Evolutionary conservation across 2,329 filamentous ascomycete species (phyloP).

Genomic region (Pyrenophora teres): DNA sequence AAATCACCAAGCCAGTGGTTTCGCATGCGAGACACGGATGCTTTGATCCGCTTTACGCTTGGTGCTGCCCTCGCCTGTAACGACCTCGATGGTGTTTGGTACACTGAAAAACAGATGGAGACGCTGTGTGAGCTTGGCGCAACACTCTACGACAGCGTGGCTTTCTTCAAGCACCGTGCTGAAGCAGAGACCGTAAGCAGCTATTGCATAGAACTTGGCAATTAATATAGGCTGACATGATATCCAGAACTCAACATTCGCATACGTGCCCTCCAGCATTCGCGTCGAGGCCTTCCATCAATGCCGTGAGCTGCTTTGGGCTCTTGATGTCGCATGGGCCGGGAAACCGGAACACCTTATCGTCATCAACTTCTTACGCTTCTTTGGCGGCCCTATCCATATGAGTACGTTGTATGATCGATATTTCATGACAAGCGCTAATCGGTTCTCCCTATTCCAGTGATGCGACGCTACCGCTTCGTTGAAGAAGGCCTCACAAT

Average conservation of each 20-base stretch:
- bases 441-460: neutral
- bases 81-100: constrained; percentile 29
- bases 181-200: constrained; percentile 37
- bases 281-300: constrained; percentile 28
- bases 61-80: constrained; percentile 41
- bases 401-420: neutral
- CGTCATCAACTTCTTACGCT: constrained; percentile 5
- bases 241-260: constrained; percentile 38
- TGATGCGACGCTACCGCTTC: constrained; percentile 14
- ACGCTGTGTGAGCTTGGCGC: constrained; percentile 29
- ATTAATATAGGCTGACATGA: neutral
- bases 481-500: constrained; percentile 10
- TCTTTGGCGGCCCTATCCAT: constrained; percentile 9
- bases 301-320: constrained; percentile 42
- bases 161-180: constrained; percentile 43
- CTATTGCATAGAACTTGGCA: neutral
- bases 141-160: constrained; percentile 40
- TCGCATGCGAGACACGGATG: constrained; percentile 44
- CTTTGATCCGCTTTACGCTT: constrained; percentile 40
- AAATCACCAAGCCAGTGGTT: constrained; percentile 34
- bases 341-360: neutral
- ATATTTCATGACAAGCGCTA: neutral
- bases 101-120: constrained; percentile 17
- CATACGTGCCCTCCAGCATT: constrained; percentile 31
- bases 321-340: constrained; percentile 28